These are phyloP conservation scores for Dryas octopetala DNA, from an alignment of 306 rosid species.

Conservation along the genomic window DNA sequence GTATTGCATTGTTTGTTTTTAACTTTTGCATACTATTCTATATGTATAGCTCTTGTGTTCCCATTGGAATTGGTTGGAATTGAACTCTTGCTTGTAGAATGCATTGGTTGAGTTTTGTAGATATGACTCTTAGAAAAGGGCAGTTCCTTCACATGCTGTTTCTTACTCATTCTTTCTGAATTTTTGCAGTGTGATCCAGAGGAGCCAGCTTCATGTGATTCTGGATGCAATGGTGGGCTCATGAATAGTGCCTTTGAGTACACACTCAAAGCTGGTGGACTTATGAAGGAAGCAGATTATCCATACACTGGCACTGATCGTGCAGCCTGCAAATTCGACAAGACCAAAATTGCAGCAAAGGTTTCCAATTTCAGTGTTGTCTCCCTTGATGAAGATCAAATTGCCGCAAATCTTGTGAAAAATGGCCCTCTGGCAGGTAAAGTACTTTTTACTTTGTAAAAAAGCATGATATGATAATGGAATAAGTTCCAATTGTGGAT, in stretches of 20 bases:
- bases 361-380: conserved; percentile 89
- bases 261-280: conserved; percentile 83
- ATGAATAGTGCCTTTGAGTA: conserved; percentile 98
- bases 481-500: not conserved
- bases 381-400: conserved; percentile 83
- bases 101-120: too few relatives aligned
- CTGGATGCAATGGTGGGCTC: conserved; percentile 96
- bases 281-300: conserved; percentile 86
- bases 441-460: not conserved
- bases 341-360: conserved; percentile 72
- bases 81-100: too few relatives aligned
- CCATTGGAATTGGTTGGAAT: too few relatives aligned
- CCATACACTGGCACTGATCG: conserved; percentile 79
- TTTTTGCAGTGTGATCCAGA: conserved; percentile 87
- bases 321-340: conserved; percentile 77
- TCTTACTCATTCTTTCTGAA: conserved; percentile 5
- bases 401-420: conserved; percentile 86
- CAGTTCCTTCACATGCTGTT: not conserved
- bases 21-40: not conserved
- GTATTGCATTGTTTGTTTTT: not conserved
- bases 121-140: not conserved
- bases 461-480: not conserved
- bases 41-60: not conserved
- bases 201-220: conserved; percentile 72
- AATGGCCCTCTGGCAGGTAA: conserved; percentile 95